Evolutionary conservation across 495 filamentous ascomycete species (phyloP), one percentile per base, ranked within the genome.

Genomic region (Letharia columbiana): DNA sequence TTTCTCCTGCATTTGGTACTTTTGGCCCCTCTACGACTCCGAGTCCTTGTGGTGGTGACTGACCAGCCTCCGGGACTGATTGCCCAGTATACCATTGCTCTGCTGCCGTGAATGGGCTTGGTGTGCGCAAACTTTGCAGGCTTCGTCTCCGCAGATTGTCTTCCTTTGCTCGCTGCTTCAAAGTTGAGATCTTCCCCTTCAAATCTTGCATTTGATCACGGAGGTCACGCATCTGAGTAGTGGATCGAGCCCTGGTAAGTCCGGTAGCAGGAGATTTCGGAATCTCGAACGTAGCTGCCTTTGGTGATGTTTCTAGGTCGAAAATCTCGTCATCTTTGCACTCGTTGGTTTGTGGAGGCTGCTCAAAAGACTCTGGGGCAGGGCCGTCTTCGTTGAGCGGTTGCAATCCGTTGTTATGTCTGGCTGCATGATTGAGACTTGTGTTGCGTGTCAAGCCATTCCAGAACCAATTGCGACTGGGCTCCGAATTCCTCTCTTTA

Each of bases 151-250:
- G 88, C 68, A 96, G 75, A 67, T 83, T 90, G 70, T 97, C 94
- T 67, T 89, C 89, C 60, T 89, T 84, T 8, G 89, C 88, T 73
- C 92, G 89, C 69, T 92, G 85, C 66, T 92, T 86, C 42, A 98
- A 76, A 15, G 81, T 88, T 6, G 92, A 96, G 31, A 98, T 90
- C 69, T 91, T 90, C 61, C 93, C 94, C 71, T 93, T 91, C 35
- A 98, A 79, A 68, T 92, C 92, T 69, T 92, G 87, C 89, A 98
- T 94, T 77, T 98, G 92, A 68, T 92, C 89, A 62, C 90, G 89
- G 20, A 98, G 80, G 72, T 91, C 89, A 35, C 89, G 84, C 76
- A 96, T 91, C 71, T 92, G 89, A 37, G 83, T 78, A 42, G 86
- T 83, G 20, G 84, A 86, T 37, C 78, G 74, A 20, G 86, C 82